phyloP scores from a whole-genome alignment of 2,329 filamentous ascomycete genomes.

The Aphanocladium album region DNA sequence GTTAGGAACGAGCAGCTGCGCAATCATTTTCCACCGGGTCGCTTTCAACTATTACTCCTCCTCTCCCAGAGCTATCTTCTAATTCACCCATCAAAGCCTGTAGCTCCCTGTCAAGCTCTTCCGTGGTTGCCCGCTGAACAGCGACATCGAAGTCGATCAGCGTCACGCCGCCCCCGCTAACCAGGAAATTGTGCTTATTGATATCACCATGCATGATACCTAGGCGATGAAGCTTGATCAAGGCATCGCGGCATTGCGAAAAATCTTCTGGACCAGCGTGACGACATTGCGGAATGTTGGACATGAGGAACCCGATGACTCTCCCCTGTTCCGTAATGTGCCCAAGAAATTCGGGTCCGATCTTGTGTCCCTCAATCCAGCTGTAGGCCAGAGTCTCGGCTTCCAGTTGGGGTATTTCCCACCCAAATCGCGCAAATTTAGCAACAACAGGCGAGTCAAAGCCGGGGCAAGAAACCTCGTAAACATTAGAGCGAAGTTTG shows the following conservation, averaged over 20 bases:
- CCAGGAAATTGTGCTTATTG: conserved; percentile 31
- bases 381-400: conserved; percentile 24
- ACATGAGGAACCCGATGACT: conserved; percentile 23
- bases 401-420: conserved; percentile 22
- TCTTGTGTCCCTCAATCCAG: conserved; percentile 19
- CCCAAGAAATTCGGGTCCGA: conserved; percentile 25
- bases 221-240: conserved; percentile 24
- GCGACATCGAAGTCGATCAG: conserved; percentile 28
- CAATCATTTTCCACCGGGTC: no score
- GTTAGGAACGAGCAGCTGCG: no score
- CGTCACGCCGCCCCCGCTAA: conserved; percentile 21
- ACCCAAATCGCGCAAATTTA: conserved; percentile 24
- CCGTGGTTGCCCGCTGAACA: background rate
- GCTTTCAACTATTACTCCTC: no score
- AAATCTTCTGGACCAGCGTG: conserved; percentile 25
- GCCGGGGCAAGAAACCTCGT: background rate
- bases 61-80: no score
- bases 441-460: conserved; percentile 16
- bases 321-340: conserved; percentile 24
- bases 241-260: conserved; percentile 22
- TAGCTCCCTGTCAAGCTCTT: no score
- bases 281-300: conserved; percentile 20
- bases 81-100: no score
- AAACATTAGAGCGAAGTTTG: background rate
- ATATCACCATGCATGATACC: conserved; percentile 30